Evolutionary conservation across 805 yeast species (phyloP).

Genomic region (Schwanniomyces occidentalis): DNA sequence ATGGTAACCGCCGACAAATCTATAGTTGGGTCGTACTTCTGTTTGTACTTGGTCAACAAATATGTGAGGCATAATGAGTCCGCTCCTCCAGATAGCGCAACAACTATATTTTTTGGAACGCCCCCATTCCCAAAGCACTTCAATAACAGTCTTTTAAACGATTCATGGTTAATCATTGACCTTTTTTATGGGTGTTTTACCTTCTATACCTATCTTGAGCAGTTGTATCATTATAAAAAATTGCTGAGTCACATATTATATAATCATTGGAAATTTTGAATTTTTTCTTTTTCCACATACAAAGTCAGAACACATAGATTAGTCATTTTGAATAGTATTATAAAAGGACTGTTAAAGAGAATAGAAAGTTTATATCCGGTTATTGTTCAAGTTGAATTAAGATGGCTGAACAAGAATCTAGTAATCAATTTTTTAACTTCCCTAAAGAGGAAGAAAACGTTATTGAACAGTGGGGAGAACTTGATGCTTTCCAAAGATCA

Average conservation of each 20-base stretch:
- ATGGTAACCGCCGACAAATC: conserved; percentile 59
- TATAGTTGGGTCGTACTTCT: conserved; percentile 25
- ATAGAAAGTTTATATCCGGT: neutral
- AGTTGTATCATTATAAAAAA: too few relatives aligned
- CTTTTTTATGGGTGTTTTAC: too few relatives aligned
- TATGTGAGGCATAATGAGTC: conserved; percentile 73
- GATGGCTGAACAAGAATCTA: conserved; percentile 20
- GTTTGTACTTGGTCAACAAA: conserved; percentile 41
- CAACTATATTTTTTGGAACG: conserved; percentile 34
- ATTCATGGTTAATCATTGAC: conserved; percentile 14
- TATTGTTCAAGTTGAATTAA: neutral
- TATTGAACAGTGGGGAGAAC: conserved; percentile 78
- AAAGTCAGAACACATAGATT: too few relatives aligned
- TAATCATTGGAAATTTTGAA: too few relatives aligned
- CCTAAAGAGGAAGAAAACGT: conserved; percentile 89
- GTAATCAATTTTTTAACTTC: conserved; percentile 57
- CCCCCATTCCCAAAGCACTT: conserved; percentile 7
- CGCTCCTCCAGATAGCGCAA: conserved; percentile 80
- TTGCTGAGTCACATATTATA: too few relatives aligned
- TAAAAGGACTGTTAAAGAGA: conserved; percentile 3
- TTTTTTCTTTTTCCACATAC: neutral
- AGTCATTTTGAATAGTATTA: neutral
- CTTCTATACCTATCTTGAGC: too few relatives aligned
- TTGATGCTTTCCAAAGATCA: conserved; percentile 91
- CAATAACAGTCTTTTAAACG: conserved; percentile 14